These are phyloP conservation scores for Olyra latifolia DNA, from an alignment of 176 grass and related monocot genomes.

Conservation along the genomic window DNA sequence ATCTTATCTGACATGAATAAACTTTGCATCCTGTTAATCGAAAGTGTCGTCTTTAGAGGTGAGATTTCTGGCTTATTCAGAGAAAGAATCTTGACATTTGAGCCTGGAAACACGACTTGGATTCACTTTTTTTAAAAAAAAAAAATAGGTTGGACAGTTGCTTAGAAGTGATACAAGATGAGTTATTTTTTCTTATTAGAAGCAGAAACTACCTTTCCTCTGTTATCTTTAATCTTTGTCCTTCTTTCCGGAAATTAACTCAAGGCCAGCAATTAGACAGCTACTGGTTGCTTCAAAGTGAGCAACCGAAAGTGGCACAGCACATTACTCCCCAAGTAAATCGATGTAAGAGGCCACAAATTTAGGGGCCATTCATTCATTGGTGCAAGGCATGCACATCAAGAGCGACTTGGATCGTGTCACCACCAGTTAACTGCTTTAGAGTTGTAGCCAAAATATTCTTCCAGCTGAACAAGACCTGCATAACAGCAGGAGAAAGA, in stretches of 20 bases:
- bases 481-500: not conserved
- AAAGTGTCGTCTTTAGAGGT: not conserved
- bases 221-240: not conserved
- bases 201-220: not conserved
- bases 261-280: slow-evolving; percentile 9
- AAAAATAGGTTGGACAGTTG: not conserved
- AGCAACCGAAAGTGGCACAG: slow-evolving; percentile 5
- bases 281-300: not conserved
- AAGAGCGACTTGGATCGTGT: not conserved
- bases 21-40: not conserved
- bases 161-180: slow-evolving; percentile 22
- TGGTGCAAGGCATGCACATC: not conserved
- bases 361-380: not conserved
- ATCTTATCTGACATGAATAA: not conserved
- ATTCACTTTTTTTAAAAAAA: not conserved
- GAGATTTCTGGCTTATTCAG: not conserved
- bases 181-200: not conserved
- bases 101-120: not conserved
- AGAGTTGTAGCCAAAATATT: not conserved
- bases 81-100: not conserved
- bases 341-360: not conserved
- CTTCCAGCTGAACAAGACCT: not conserved
- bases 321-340: not conserved
- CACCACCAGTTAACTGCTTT: not conserved
- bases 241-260: not conserved